Conservation (phyloP, 2,329 filamentous ascomycete genomes). For the Fusarium sp. region DNA sequence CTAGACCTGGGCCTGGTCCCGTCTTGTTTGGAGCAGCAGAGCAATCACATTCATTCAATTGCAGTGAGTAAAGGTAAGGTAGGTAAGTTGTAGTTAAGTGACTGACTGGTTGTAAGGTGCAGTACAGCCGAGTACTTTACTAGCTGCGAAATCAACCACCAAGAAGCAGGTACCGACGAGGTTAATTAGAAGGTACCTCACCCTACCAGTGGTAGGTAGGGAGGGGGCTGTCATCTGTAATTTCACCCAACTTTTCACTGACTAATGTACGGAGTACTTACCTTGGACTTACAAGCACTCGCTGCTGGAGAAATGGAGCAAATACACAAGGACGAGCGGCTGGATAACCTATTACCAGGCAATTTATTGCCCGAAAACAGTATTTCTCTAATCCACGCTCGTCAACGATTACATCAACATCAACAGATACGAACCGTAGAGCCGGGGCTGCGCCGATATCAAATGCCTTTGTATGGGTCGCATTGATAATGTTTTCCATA, state of each 20-base stretch:
- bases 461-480: constrained; percentile 19
- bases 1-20: background rate
- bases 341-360: background rate
- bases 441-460: constrained; percentile 21
- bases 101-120: background rate
- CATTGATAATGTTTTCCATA: constrained; percentile 29
- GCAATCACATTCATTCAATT: constrained; percentile 17
- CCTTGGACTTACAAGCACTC: constrained; percentile 22
- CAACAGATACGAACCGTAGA: constrained; percentile 15
- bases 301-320: constrained; percentile 28
- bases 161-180: constrained; percentile 15
- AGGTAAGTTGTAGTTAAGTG: background rate
- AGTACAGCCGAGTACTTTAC: constrained; percentile 31
- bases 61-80: background rate
- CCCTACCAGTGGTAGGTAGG: background rate
- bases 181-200: constrained; percentile 14
- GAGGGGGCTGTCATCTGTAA: background rate
- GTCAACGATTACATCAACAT: constrained; percentile 3
- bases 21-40: background rate
- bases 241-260: background rate
- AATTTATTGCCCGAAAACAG: background rate
- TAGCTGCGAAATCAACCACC: constrained; percentile 1
- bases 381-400: background rate
- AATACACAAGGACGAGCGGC: constrained; percentile 16
- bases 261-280: constrained; percentile 6